Base-by-base conservation (phyloP, 768 basidiomycete species). In the Leucosporidium scottii region DNA sequence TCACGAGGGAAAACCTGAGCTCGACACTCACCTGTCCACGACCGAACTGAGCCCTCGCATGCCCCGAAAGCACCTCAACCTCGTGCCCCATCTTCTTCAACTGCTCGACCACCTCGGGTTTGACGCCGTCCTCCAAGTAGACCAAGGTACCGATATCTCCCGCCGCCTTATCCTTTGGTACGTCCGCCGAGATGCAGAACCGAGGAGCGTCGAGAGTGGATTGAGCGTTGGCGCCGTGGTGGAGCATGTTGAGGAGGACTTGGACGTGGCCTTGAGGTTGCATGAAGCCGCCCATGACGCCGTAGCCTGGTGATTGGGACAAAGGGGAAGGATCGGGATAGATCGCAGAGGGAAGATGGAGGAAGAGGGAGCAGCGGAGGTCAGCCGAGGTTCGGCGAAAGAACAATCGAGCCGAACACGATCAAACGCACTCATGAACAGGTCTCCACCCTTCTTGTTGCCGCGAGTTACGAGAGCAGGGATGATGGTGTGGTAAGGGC, bases 191-290 rank as follows among this genome's bases (percentile, higher is more conserved):
- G 66, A 98, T 97, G 76, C 93, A 98, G 81, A 98, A 96, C 20
- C 94, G 86, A 13, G 93, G 94, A 0, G 92, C 88, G 78, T 97
- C 94, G 48, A 99, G 84, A 20, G 93, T 90, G 4, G 90, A 85
- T 79, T 99, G 96, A 0, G 86, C 83, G 3, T 86, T 88, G 77
- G 85, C 90, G 3, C 93, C 93, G 56, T 92, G 84, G 31, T 97
- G 83, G 1, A 71, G 54, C 67, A 68, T 69, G 76, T 93, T 96
- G 34, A 97, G 79, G 28, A 74, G 61, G 27, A 69, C 48, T 59
- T 68, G 96, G 5, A 98, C 84, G 73, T 98, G 94, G 0, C 96
- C 93, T 82, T 94, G 93, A 1, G 94, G 94, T 85, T 96, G 79
- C 71, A 63, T 63, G 48, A 63, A 62, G 61, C 66, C 69, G 25